phyloP scores from a whole-genome alignment of 2,329 filamentous ascomycete genomes.

The Coniosporium tulheliwenetii region DNA sequence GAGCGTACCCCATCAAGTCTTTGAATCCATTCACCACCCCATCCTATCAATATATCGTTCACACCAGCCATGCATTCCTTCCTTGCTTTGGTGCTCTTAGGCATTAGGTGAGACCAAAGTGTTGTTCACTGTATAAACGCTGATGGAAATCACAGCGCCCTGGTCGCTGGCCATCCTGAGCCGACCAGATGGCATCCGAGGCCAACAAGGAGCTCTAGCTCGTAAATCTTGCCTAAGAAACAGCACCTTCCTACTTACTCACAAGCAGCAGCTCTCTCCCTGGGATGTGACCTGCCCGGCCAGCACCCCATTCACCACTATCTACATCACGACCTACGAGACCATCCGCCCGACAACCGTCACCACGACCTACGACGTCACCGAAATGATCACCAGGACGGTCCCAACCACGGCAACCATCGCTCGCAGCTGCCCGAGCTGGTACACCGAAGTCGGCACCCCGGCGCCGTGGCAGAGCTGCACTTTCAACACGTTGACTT shows the following conservation, averaged over 20 bases:
- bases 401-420: slow-evolving; percentile 1
- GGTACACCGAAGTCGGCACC: slow-evolving; percentile 6
- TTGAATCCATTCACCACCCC: too few relatives aligned
- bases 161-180: too few relatives aligned
- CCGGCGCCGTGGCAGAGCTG: slow-evolving; percentile 7
- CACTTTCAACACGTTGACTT: slow-evolving; percentile 6
- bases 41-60: too few relatives aligned
- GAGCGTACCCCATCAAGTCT: too few relatives aligned
- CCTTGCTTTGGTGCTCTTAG: neutral
- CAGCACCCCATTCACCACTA: slow-evolving; percentile 3
- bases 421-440: slow-evolving; percentile 6
- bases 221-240: neutral
- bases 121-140: neutral
- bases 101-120: neutral
- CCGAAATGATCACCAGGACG: neutral
- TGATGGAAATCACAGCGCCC: too few relatives aligned
- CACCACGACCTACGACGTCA: neutral
- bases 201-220: neutral
- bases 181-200: too few relatives aligned
- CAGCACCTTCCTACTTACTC: neutral
- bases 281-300: slow-evolving; percentile 6
- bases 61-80: too few relatives aligned
- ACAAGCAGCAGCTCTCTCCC: neutral
- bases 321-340: slow-evolving; percentile 1
- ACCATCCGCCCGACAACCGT: slow-evolving; percentile 2